A percentile compares a stretch with the other conserved stretches of the same genome.
Evolutionary conservation across 176 grass and related monocot species (phyloP).

Genomic region (Zea luxurians): DNA sequence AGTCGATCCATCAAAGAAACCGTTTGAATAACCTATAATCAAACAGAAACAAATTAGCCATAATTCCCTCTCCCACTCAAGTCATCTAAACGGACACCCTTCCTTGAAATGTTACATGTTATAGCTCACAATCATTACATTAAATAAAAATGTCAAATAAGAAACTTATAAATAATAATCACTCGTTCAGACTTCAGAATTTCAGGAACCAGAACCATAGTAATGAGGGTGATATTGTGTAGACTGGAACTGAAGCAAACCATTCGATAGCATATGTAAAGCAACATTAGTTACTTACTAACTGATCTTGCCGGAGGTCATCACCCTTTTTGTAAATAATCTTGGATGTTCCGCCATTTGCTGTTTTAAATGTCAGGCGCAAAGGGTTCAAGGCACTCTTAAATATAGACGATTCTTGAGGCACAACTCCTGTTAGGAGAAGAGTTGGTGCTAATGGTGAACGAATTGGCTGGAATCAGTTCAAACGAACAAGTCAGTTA

Average conservation of each 20-base stretch:
- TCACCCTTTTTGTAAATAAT: constrained; percentile 95
- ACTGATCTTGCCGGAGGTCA: constrained; percentile 93
- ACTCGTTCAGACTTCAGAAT: background rate
- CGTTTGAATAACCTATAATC: constrained; percentile 85
- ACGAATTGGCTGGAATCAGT: constrained; percentile 78
- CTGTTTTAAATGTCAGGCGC: constrained; percentile 76
- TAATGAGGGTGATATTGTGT: background rate
- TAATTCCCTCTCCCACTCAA: constrained; percentile 30
- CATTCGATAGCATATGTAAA: constrained; percentile 9
- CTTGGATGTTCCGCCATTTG: constrained; percentile 69
- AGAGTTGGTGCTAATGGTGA: constrained; percentile 67
- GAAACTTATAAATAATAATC: constrained; percentile 18
- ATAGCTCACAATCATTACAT: too few relatives aligned
- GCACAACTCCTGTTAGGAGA: constrained; percentile 72
- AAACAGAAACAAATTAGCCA: constrained; percentile 24
- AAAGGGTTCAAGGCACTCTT: constrained; percentile 84
- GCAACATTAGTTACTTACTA: constrained; percentile 55
- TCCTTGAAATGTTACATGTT: background rate
- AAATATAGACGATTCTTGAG: constrained; percentile 87
- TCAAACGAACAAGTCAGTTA: constrained; percentile 27
- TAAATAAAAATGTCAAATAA: background rate
- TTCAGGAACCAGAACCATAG: background rate
- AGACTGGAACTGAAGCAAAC: constrained; percentile 27
- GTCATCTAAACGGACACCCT: background rate
- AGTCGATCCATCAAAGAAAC: constrained; percentile 97